Evolutionary conservation across 768 basidiomycete species (phyloP).

Genomic region (Coprinopsis strossmayeri): DNA sequence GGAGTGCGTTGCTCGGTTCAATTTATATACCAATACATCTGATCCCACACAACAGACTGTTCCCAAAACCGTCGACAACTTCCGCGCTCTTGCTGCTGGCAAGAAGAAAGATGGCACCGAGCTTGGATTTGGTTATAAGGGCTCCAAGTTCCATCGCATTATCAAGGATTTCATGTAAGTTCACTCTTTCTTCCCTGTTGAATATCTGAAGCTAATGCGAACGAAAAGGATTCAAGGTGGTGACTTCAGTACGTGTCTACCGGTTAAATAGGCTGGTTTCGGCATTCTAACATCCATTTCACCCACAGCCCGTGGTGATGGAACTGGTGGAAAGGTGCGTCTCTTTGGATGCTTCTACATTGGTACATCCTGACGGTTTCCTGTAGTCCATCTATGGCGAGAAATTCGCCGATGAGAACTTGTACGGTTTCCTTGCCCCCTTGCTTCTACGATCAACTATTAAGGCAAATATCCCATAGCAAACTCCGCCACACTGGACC

Average conservation of each 20-base stretch:
- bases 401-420: constrained; percentile 93
- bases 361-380: background rate
- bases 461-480: constrained; percentile 38
- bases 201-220: background rate
- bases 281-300: constrained; percentile 11
- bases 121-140: constrained; percentile 88
- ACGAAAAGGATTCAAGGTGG: constrained; percentile 91
- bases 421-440: constrained; percentile 39
- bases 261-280: background rate
- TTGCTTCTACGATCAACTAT: constrained; percentile 1
- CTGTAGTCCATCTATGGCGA: constrained; percentile 83
- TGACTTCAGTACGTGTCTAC: constrained; percentile 74
- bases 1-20: constrained; percentile 44
- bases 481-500: constrained; percentile 92
- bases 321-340: constrained; percentile 82
- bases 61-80: constrained; percentile 96
- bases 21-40: background rate
- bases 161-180: constrained; percentile 89
- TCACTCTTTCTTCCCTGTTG: background rate
- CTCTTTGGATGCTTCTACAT: background rate
- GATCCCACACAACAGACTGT: constrained; percentile 56
- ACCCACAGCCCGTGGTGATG: constrained; percentile 80
- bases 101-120: constrained; percentile 70
- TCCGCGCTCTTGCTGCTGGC: constrained; percentile 87
- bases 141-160: constrained; percentile 93